These are phyloP conservation scores for Ichthyophthirius multifiliis DNA, from an alignment of 169 alveolate genomes.

Conservation along the genomic window DNA sequence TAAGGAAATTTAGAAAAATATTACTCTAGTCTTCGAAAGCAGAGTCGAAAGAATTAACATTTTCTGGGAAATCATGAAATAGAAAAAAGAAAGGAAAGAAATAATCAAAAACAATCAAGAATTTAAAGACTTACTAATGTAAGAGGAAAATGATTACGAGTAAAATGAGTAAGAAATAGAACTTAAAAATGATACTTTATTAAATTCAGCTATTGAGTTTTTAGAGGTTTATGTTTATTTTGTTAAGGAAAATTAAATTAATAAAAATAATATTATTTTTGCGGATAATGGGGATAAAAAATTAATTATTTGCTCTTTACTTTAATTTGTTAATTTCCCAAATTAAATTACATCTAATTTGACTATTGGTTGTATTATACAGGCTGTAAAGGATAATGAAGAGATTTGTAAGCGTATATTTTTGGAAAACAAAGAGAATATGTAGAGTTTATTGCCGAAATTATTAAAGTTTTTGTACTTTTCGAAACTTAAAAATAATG, in stretches of 20 bases:
- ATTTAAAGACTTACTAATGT: not conserved
- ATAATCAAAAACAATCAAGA: not conserved
- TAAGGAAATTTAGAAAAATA: no score
- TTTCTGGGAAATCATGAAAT: not conserved
- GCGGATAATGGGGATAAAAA: not conserved
- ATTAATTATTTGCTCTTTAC: not conserved
- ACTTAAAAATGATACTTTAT: not conserved
- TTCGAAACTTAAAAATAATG: not conserved
- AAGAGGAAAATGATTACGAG: not conserved
- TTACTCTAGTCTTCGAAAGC: not conserved
- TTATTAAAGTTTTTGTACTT: not conserved
- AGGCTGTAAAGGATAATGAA: not conserved
- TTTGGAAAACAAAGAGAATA: not conserved
- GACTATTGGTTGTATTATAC: not conserved
- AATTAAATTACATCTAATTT: not conserved
- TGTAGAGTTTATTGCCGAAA: not conserved
- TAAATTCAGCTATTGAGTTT: not conserved
- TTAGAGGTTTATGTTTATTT: not conserved
- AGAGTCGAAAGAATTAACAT: not conserved
- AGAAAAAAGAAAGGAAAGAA: conserved; percentile 1
- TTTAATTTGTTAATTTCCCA: not conserved
- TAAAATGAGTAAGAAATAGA: not conserved
- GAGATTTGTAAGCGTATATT: not conserved
- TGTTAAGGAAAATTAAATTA: not conserved
- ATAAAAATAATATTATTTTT: not conserved